Base-by-base conservation (phyloP, 2,329 filamentous ascomycete genomes). In the Thyridium curvatum region DNA sequence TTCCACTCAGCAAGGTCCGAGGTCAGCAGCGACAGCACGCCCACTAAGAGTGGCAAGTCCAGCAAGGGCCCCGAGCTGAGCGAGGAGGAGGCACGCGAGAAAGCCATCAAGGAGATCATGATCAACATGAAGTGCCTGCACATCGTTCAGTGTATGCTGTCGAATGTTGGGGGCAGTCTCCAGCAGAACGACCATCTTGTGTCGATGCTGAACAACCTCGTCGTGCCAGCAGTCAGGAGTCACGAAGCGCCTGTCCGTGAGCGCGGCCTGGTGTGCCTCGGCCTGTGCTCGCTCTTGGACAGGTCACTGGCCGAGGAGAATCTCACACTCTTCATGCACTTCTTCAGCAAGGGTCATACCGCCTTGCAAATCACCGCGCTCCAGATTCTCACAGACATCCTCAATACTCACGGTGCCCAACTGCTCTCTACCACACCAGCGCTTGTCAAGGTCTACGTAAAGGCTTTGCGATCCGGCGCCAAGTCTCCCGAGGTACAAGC, bases 81-180 rank as follows among this genome's bases (percentile, higher is more conserved):
- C 37, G 79, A 84, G 41, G 84, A 86, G 49, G 78, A 82, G 46
- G 77, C 78, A 9, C 72, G 78, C 49, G 73, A 76, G 34, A 94
- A 90, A 65, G 87, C 86, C 2, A 79, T 96, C 48, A 82, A 79
- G 48, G 89, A 96, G 63, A 93, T 96, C 55, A 82, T 96, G 69
- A 85, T 97, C 59, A 97, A 97, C 68, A 90, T 96, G 79, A 97
- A 97, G 65, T 97, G 93, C 60, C 73, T 98, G 45, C 86, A 96
- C 56, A 96, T 98, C 49, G 90, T 94, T 18, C 88, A 96, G 61
- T 97, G 89, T 69, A 95, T 97, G 86, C 74, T 98, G 37, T 82
- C 94, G 56, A 95, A 97, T 54, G 87, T 98, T 9, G 76, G 86
- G 38, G 87, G 88, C 44, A 86, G 86, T 53, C 70, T 97, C 30